Evolutionary conservation across 2,329 filamentous ascomycete species (phyloP).

Genomic region (Colletotrichum phormii): DNA sequence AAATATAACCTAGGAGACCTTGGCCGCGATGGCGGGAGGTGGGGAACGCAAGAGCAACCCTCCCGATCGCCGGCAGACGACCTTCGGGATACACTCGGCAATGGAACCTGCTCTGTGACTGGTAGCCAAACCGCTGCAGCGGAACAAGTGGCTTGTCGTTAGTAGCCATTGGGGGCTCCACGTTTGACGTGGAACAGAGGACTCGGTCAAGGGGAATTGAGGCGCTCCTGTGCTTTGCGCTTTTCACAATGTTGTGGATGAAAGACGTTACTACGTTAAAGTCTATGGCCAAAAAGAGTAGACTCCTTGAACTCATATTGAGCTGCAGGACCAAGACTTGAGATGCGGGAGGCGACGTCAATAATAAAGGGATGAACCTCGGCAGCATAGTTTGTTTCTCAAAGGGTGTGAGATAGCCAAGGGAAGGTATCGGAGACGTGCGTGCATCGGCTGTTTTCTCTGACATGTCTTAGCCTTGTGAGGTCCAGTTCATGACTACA

Average conservation of each 20-base stretch:
- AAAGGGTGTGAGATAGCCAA: too few species aligned
- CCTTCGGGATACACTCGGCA: constrained; percentile 12
- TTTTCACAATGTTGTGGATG: neutral
- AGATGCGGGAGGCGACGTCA: neutral
- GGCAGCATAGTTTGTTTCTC: neutral
- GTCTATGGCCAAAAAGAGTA: neutral
- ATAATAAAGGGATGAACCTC: neutral
- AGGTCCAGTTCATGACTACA: neutral
- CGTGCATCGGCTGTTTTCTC: neutral
- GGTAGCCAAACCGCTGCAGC: neutral
- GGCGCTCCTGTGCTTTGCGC: neutral
- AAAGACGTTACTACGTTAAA: neutral
- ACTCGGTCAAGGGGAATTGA: neutral
- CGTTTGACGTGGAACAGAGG: neutral
- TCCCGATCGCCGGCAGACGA: neutral
- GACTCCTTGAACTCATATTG: neutral
- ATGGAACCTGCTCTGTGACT: neutral
- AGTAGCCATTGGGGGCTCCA: neutral
- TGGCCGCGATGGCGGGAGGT: constrained; percentile 4
- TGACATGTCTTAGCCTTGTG: neutral
- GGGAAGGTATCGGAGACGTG: neutral
- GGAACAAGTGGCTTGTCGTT: neutral
- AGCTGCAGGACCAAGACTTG: neutral
- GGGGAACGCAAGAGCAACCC: neutral
- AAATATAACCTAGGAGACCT: neutral